Conservation (phyloP, 163 green algal genomes). For the Chloroidium sp. region DNA sequence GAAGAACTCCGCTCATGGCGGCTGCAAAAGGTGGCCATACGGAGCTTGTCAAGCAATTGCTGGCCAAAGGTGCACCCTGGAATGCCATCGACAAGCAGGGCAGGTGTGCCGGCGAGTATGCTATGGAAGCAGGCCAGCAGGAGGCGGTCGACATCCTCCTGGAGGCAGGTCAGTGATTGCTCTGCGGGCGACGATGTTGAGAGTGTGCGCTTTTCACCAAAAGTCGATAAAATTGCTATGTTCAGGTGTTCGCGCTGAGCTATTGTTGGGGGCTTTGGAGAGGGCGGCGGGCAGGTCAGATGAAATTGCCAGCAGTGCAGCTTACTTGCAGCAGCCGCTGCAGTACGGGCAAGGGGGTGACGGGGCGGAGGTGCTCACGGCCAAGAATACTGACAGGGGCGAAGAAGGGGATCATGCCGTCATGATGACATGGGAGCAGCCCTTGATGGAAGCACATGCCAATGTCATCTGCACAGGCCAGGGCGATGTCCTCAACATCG, state of each 20-base stretch:
- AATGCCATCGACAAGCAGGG: conserved; percentile 71
- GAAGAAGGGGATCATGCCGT: conserved; percentile 41
- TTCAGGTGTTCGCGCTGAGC: conserved; percentile 67
- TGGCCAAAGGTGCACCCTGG: conserved; percentile 72
- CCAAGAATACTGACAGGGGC: conserved; percentile 21
- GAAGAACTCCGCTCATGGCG: conserved; percentile 42
- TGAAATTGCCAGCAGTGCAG: background rate
- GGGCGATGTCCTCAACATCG: conserved; percentile 87
- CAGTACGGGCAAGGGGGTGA: conserved; percentile 50
- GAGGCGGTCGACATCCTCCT: conserved; percentile 64
- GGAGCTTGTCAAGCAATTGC: conserved; percentile 27
- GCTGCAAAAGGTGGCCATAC: conserved; percentile 30
- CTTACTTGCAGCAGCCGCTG: conserved; percentile 67
- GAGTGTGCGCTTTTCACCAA: too few species aligned
- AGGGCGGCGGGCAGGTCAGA: conserved; percentile 9
- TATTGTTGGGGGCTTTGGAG: conserved; percentile 62
- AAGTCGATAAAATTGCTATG: background rate
- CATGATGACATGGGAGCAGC: conserved; percentile 86
- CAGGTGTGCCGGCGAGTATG: conserved; percentile 81
- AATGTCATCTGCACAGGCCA: conserved; percentile 10
- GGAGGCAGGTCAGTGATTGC: conserved; percentile 27
- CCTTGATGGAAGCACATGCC: conserved; percentile 65
- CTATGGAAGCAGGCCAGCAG: conserved; percentile 40
- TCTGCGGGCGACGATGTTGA: background rate
- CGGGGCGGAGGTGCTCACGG: conserved; percentile 51